A percentile compares a stretch with the other conserved stretches of the same genome.
Conservation (phyloP, 495 filamentous ascomycete genomes). For the Oidiodendron maius region DNA sequence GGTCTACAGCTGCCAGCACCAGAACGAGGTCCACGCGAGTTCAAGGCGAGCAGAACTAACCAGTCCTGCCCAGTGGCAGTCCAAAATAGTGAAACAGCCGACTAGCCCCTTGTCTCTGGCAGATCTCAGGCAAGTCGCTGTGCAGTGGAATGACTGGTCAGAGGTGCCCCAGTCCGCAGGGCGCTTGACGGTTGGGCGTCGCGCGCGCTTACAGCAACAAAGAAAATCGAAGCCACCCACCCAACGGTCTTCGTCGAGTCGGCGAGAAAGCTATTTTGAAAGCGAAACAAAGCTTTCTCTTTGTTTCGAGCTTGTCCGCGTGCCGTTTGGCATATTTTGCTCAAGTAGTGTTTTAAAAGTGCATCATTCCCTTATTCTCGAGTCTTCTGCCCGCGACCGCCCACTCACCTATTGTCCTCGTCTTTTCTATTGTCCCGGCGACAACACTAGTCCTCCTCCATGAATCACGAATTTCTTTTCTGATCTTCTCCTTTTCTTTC, state of each 20-base stretch:
- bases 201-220: slow-evolving; percentile 17
- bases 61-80: no score
- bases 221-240: slow-evolving; percentile 19
- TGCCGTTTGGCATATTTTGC: background rate
- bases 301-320: slow-evolving; percentile 14
- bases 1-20: no score
- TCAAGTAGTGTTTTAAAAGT: slow-evolving; percentile 18
- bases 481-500: slow-evolving; percentile 12
- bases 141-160: slow-evolving; percentile 18
- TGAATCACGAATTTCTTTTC: slow-evolving; percentile 25
- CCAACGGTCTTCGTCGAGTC: slow-evolving; percentile 3
- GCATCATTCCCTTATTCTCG: slow-evolving; percentile 9
- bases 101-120: slow-evolving; percentile 5
- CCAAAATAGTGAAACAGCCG: no score
- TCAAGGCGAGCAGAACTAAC: no score
- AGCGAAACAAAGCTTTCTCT: slow-evolving; percentile 20
- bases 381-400: slow-evolving; percentile 2
- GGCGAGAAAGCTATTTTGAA: slow-evolving; percentile 9
- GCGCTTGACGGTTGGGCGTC: slow-evolving; percentile 21
- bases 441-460: slow-evolving; percentile 14
- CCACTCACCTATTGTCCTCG: slow-evolving; percentile 16
- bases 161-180: slow-evolving; percentile 10
- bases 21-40: no score
- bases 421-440: slow-evolving; percentile 15
- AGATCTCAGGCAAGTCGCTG: slow-evolving; percentile 9